Conservation (phyloP, 73 alveolate genomes). For the Paramecium biaurelia region DNA sequence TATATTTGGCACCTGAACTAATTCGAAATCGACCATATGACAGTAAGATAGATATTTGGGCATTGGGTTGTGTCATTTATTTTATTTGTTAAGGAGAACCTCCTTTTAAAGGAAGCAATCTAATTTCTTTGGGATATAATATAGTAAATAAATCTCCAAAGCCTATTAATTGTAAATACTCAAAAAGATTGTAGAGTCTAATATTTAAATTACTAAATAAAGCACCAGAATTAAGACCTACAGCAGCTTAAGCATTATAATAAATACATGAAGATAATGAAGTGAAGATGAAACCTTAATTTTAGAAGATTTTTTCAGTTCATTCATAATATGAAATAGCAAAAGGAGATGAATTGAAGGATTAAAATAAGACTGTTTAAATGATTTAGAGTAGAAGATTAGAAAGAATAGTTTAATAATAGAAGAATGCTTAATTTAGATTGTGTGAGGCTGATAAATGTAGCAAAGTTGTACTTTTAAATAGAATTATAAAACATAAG, state of each 20-base stretch:
- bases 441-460: background rate
- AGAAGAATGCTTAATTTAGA: background rate
- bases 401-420: background rate
- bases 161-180: conserved; percentile 17
- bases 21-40: conserved; percentile 51
- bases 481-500: background rate
- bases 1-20: conserved; percentile 64
- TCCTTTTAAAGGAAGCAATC: conserved; percentile 76
- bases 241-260: background rate
- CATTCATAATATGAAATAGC: background rate
- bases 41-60: conserved; percentile 94
- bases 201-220: conserved; percentile 1
- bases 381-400: background rate
- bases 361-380: background rate
- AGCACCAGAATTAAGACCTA: conserved; percentile 20
- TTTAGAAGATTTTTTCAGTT: background rate
- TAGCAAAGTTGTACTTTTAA: background rate
- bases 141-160: conserved; percentile 5
- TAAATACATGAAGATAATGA: background rate
- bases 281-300: background rate
- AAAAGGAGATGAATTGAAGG: background rate
- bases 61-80: conserved; percentile 95
- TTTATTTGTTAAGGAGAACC: conserved; percentile 89
- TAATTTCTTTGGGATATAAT: conserved; percentile 22
- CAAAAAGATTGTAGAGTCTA: background rate